phyloP scores from a whole-genome alignment of 1,139 yeast species.

The Zygoascus hellenicus region DNA sequence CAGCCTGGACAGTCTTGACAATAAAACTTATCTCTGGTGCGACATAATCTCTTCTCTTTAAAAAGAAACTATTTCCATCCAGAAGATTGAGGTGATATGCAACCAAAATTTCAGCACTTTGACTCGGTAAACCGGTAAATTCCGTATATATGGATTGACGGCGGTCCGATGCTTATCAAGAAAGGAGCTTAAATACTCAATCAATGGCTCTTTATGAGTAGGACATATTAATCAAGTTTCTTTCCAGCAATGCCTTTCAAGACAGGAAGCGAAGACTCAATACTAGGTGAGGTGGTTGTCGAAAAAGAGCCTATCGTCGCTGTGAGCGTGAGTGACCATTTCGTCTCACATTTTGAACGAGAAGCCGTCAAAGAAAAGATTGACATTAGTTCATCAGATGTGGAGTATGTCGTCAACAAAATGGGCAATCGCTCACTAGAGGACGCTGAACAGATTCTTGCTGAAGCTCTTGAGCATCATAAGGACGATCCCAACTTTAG shows the following conservation, averaged over 20 bases:
- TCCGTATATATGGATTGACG: too few species aligned
- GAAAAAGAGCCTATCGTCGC: neutral
- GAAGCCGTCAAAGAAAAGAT: conserved; percentile 2
- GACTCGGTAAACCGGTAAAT: too few species aligned
- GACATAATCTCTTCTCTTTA: too few species aligned
- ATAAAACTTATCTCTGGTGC: too few species aligned
- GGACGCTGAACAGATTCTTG: conserved; percentile 42
- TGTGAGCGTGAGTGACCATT: neutral
- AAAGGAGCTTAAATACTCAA: neutral
- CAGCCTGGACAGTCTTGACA: too few species aligned
- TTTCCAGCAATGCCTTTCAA: neutral
- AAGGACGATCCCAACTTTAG: conserved; percentile 49
- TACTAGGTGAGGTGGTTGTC: neutral
- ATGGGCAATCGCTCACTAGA: conserved; percentile 28
- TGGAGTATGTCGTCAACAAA: conserved; percentile 11
- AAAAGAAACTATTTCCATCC: too few species aligned
- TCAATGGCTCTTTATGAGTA: neutral
- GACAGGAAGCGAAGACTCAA: neutral
- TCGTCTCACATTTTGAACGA: neutral
- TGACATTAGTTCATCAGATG: conserved; percentile 4
- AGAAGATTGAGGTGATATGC: too few species aligned
- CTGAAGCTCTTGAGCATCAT: conserved; percentile 42
- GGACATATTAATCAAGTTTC: neutral
- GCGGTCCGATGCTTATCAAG: too few species aligned
- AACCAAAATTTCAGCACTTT: too few species aligned